These are phyloP conservation scores for Microbotryomycetes sp. DNA, from an alignment of 1,284 basidiomycete species.

Conservation along the genomic window DNA sequence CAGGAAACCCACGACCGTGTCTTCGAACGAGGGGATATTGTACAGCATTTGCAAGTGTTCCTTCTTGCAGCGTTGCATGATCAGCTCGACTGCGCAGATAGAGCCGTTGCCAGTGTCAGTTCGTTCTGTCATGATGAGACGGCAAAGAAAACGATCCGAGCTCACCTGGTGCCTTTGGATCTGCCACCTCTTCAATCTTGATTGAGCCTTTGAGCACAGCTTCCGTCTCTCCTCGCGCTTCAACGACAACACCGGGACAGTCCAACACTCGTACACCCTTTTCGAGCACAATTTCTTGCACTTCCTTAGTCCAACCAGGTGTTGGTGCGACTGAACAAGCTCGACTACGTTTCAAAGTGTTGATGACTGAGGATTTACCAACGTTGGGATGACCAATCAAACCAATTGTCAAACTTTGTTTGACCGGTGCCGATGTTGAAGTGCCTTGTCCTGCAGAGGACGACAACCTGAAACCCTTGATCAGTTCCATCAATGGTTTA, in stretches of 20 bases:
- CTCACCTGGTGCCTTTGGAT: slow-evolving; percentile 80
- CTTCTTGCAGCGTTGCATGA: slow-evolving; percentile 61
- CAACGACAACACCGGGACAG: slow-evolving; percentile 92
- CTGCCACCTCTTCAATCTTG: slow-evolving; percentile 84
- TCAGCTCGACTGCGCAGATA: slow-evolving; percentile 64
- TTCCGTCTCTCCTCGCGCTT: slow-evolving; percentile 54
- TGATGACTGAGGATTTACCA: slow-evolving; percentile 92
- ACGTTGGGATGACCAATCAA: slow-evolving; percentile 97
- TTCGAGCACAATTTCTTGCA: slow-evolving; percentile 91
- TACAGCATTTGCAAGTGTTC: slow-evolving; percentile 74
- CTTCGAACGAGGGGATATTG: slow-evolving; percentile 67
- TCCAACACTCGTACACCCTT: slow-evolving; percentile 87
- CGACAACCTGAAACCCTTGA: slow-evolving; percentile 70
- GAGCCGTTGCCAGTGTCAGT: slow-evolving; percentile 1
- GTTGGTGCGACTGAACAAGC: slow-evolving; percentile 92
- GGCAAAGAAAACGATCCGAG: slow-evolving; percentile 15
- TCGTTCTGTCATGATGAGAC: slow-evolving; percentile 2
- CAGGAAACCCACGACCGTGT: slow-evolving; percentile 69
- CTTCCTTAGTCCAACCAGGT: slow-evolving; percentile 86
- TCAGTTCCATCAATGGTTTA: slow-evolving; percentile 64
- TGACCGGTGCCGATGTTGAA: slow-evolving; percentile 14
- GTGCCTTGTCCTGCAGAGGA: slow-evolving; percentile 5
- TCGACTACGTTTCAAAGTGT: slow-evolving; percentile 83
- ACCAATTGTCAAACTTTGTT: slow-evolving; percentile 64
- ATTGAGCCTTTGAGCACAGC: slow-evolving; percentile 84